Percentiles rank a stretch among this genome's conserved stretches.
These are phyloP conservation scores for Amylocarpus encephaloides DNA, from an alignment of 2,329 filamentous ascomycete species.

Conservation along the genomic window DNA sequence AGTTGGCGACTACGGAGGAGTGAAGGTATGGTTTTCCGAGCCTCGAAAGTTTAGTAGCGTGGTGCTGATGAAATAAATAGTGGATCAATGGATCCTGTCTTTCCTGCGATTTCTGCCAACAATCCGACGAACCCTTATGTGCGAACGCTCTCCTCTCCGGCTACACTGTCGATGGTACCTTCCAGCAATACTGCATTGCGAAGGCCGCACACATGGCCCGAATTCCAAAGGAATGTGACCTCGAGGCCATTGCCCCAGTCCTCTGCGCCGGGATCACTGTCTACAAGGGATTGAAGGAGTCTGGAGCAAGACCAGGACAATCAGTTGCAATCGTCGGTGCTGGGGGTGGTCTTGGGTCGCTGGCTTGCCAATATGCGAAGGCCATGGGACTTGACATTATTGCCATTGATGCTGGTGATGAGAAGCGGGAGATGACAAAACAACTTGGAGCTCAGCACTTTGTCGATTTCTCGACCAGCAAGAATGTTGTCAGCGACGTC, in stretches of 20 bases:
- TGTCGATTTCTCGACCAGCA: conserved; percentile 72
- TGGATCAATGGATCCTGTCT: conserved; percentile 90
- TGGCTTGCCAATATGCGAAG: conserved; percentile 81
- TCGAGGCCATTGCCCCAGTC: conserved; percentile 73
- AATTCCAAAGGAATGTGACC: conserved; percentile 68
- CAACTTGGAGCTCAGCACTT: conserved; percentile 65
- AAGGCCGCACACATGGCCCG: conserved; percentile 81
- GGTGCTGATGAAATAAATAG: conserved; percentile 22
- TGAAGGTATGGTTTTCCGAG: conserved; percentile 46
- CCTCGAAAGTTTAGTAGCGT: conserved; percentile 8
- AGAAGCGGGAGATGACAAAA: conserved; percentile 68
- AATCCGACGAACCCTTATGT: conserved; percentile 78
- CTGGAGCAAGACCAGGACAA: conserved; percentile 65
- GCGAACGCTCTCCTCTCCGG: conserved; percentile 68
- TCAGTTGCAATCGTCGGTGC: conserved; percentile 80
- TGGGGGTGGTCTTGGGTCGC: conserved; percentile 71
- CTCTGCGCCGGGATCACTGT: conserved; percentile 83
- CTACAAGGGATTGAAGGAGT: conserved; percentile 89
- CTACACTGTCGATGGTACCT: conserved; percentile 87
- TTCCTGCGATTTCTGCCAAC: conserved; percentile 75
- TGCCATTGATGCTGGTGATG: conserved; percentile 75
- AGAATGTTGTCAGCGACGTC: conserved; percentile 78
- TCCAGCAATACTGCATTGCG: conserved; percentile 87
- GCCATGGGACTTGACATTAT: conserved; percentile 81
- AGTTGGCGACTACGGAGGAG: conserved; percentile 77